Conservation (phyloP, 2,329 filamentous ascomycete species). For the Trichoderma lentiforme region DNA sequence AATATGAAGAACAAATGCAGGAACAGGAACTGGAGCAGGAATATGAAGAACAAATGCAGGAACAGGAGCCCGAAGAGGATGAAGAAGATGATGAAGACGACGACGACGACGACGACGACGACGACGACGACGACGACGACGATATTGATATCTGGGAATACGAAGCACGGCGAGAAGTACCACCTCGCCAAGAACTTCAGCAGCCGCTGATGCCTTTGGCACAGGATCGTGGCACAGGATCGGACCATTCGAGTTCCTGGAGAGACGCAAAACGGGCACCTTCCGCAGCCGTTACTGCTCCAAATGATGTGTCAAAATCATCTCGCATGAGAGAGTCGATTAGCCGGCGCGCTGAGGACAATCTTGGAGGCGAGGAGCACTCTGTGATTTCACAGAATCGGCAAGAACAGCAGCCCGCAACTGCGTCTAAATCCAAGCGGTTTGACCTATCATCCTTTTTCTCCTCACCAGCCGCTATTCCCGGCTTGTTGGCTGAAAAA, state of each 20-base stretch:
- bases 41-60: neutral
- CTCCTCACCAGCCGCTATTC: constrained; percentile 50
- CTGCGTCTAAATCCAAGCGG: constrained; percentile 30
- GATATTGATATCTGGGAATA: constrained; percentile 56
- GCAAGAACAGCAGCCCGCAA: constrained; percentile 22
- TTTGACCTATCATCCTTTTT: constrained; percentile 56
- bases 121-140: constrained; percentile 42
- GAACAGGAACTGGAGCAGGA: neutral
- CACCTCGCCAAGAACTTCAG: constrained; percentile 34
- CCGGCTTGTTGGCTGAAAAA: constrained; percentile 33
- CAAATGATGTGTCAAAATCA: constrained; percentile 20
- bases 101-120: constrained; percentile 33
- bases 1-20: neutral
- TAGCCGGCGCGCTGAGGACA: constrained; percentile 14
- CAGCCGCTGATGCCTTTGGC: constrained; percentile 27
- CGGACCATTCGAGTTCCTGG: constrained; percentile 40
- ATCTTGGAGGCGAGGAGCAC: constrained; percentile 39
- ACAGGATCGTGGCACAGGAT: constrained; percentile 26
- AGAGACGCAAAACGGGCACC: constrained; percentile 19
- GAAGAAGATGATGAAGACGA: neutral
- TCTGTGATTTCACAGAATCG: constrained; percentile 40
- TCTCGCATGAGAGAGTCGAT: constrained; percentile 14
- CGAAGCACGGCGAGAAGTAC: constrained; percentile 48
- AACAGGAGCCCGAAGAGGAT: neutral
- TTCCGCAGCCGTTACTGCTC: neutral